Percentiles rank a stretch among this genome's conserved stretches.
phyloP scores from a whole-genome alignment of 495 filamentous ascomycete species.

The Hypoxylon lienhwacheense region DNA sequence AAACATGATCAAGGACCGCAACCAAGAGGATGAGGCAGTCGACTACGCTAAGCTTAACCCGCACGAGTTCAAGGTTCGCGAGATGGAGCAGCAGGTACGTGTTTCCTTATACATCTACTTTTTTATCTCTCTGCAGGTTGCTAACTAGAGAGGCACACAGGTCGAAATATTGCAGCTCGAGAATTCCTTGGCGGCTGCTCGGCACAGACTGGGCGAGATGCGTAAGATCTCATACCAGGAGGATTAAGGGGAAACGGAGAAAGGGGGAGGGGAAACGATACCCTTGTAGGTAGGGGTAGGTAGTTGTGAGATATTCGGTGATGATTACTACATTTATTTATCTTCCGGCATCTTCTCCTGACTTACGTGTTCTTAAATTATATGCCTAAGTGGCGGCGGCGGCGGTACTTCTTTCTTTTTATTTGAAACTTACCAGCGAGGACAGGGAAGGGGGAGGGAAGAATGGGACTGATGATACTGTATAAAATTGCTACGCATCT shows the following conservation, averaged over 20 bases:
- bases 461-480: not conserved
- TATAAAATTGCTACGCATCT: not conserved
- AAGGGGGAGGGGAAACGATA: constrained; percentile 3
- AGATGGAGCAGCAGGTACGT: constrained; percentile 99
- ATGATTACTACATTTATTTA: no score
- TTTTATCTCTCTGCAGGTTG: constrained; percentile 4
- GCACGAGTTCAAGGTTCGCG: constrained; percentile 96
- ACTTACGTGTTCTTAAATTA: no score
- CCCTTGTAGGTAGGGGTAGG: not conserved
- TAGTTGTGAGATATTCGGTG: not conserved
- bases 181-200: constrained; percentile 77
- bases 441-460: no score
- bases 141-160: constrained; percentile 47
- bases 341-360: no score
- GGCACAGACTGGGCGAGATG: constrained; percentile 92
- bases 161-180: constrained; percentile 97
- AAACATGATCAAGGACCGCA: constrained; percentile 83
- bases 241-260: constrained; percentile 48
- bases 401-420: no score
- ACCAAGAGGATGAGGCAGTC: constrained; percentile 79
- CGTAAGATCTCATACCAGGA: constrained; percentile 97
- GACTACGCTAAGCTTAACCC: constrained; percentile 85
- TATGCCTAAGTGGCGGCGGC: no score
- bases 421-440: no score
- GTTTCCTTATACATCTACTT: constrained; percentile 17